A percentile compares a stretch with the other conserved stretches of the same genome.
Conservation (phyloP, 2,329 filamentous ascomycete species). For the Laburnicola sp. region DNA sequence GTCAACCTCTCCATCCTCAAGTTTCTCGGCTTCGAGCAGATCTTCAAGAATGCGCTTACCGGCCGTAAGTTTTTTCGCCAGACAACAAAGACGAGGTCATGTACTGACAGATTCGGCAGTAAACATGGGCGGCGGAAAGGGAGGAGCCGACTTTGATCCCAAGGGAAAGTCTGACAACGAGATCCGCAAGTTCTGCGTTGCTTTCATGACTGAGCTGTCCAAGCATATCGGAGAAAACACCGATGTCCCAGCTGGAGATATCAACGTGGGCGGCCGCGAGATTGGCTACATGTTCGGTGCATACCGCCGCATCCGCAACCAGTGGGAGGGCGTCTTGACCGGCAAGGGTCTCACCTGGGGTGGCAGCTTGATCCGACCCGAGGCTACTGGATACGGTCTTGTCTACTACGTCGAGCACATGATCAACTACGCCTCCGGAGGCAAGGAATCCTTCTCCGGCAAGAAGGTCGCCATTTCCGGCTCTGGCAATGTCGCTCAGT, state of each 20-base stretch:
- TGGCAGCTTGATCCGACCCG: constrained; percentile 88
- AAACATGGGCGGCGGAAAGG: constrained; percentile 96
- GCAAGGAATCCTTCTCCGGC: constrained; percentile 81
- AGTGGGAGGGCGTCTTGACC: constrained; percentile 94
- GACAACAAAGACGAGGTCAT: background rate
- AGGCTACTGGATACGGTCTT: constrained; percentile 95
- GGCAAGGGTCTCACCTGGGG: constrained; percentile 95
- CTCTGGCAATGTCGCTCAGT: constrained; percentile 97
- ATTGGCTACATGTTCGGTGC: constrained; percentile 94
- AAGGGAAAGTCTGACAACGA: constrained; percentile 98
- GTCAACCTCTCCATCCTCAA: constrained; percentile 82
- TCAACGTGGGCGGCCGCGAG: constrained; percentile 89
- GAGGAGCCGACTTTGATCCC: constrained; percentile 97
- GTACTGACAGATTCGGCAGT: constrained; percentile 52
- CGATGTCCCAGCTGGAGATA: constrained; percentile 95
- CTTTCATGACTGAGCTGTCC: constrained; percentile 94
- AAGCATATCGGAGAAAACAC: constrained; percentile 94
- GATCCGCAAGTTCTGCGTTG: constrained; percentile 94
- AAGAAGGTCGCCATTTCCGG: constrained; percentile 96
- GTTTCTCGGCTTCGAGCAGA: constrained; percentile 98
- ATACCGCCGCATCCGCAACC: constrained; percentile 85
- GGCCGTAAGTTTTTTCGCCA: constrained; percentile 65
- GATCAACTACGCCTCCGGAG: constrained; percentile 76
- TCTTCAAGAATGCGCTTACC: constrained; percentile 99
- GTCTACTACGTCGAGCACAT: constrained; percentile 65